phyloP scores from a whole-genome alignment of 2,329 filamentous ascomycete genomes.

The Rutstroemia sp. region DNA sequence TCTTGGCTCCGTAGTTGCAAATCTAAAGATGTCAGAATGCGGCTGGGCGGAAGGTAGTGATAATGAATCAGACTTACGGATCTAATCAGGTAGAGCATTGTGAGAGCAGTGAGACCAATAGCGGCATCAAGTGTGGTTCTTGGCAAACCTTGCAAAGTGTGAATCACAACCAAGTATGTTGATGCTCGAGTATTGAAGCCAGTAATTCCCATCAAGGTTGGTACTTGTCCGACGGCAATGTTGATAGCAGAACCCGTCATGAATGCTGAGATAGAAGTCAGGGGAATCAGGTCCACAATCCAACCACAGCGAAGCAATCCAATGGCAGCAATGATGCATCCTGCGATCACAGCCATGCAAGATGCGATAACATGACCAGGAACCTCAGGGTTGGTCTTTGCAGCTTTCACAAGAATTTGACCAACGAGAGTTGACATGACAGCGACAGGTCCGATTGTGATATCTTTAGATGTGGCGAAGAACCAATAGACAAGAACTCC shows the following conservation, averaged over 20 bases:
- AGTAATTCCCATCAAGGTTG: conserved; percentile 75
- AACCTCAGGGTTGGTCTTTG: conserved; percentile 47
- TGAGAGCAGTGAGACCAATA: conserved; percentile 76
- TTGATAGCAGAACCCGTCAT: conserved; percentile 95
- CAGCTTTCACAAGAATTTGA: conserved; percentile 64
- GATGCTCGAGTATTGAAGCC: conserved; percentile 58
- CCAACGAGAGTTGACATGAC: conserved; percentile 91
- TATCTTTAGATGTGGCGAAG: conserved; percentile 97
- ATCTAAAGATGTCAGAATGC: conserved; percentile 14
- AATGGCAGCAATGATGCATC: conserved; percentile 68
- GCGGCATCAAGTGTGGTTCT: conserved; percentile 69
- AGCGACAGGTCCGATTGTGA: conserved; percentile 95
- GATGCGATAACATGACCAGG: conserved; percentile 65
- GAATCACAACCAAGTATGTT: conserved; percentile 77
- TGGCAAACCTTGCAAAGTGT: conserved; percentile 67
- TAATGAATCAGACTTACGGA: conserved; percentile 21
- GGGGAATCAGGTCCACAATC: conserved; percentile 88
- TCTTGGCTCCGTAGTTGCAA: conserved; percentile 61
- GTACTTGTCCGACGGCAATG: conserved; percentile 79
- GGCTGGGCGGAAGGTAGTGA: no score
- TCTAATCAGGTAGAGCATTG: conserved; percentile 71
- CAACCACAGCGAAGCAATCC: conserved; percentile 77
- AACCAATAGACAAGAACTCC: conserved; percentile 95
- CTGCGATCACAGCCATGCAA: conserved; percentile 68
- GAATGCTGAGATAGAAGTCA: conserved; percentile 86